Base-by-base conservation (phyloP, 306 rosid species). In the Cercis canadensis region DNA sequence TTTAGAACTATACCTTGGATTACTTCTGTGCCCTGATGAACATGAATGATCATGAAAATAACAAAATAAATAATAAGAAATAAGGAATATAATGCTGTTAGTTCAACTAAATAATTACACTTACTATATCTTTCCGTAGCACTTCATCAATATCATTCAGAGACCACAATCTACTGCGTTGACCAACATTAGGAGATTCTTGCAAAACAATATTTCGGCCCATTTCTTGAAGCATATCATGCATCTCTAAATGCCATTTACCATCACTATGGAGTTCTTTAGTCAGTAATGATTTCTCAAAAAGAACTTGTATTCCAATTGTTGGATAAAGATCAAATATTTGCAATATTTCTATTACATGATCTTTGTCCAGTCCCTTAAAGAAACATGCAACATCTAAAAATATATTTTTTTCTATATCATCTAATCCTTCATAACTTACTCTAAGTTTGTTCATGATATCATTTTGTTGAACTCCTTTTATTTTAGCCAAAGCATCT, bases 341-440 rank as follows among this genome's bases (percentile, higher is more conserved):
- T 8, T 78, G 11, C 11, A 78, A 3, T 7, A 78, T 65, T 52
- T 72, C 49, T 21, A 16, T 65, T 7, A 55, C 70, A 15, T 11
- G 4, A 15, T 18, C 74, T 51, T 46, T 51, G 6, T 2, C 32
- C 45, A 11, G 36, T 8, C 59, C 65, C n/a, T 24, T 66, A 49
- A 72, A 78, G 45, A 78, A 78, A 49, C 75, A 50, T 13, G 73
- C 73, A 37, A 67, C 21, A 40, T 57, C 62, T 2, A 78, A 39
- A 53, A 78, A 51, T 7, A 78, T 43, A 4, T 12, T 36, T 40
- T 36, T 78, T 8, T 70, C 67, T 18, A 8, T 14, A 18, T 4
- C 10, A 2, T 33, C 34, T 11, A 69, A 41, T 24, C 65, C 17
- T 6, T 69, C 57, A 17, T 29, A 70, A 32, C 66, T 57, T 17